Conservation (phyloP, 345 rosid genomes). For the Punica granatum region DNA sequence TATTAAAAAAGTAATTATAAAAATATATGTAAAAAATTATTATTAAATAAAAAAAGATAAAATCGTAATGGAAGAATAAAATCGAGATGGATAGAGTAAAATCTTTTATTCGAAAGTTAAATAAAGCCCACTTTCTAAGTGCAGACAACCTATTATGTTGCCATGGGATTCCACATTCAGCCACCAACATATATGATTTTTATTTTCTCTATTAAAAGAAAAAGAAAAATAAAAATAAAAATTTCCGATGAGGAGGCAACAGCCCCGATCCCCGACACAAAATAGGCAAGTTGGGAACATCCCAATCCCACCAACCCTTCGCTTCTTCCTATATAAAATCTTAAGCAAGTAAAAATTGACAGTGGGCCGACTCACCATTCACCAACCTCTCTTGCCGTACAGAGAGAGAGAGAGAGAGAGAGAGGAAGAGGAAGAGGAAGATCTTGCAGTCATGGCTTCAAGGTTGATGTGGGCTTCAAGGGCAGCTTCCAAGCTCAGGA, state of each 20-base stretch:
- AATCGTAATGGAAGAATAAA: too few relatives aligned
- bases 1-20: too few relatives aligned
- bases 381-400: background rate
- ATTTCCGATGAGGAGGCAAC: background rate
- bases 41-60: too few relatives aligned
- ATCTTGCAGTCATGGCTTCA: constrained; percentile 41
- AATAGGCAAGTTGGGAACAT: background rate
- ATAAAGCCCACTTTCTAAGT: background rate
- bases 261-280: constrained; percentile 5
- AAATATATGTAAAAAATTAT: too few relatives aligned
- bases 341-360: background rate
- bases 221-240: too few relatives aligned
- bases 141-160: background rate
- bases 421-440: background rate
- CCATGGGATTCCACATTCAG: background rate
- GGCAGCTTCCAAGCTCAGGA: constrained; percentile 78
- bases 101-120: background rate
- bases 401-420: background rate
- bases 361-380: background rate
- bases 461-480: constrained; percentile 74
- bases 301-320: constrained; percentile 11
- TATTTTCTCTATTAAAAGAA: too few relatives aligned
- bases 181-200: background rate
- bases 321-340: constrained; percentile 1
- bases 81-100: too few relatives aligned